Evolutionary conservation across 148 eudicot genomes (phyloP).

Genomic region (Fagopyrum esculentum): DNA sequence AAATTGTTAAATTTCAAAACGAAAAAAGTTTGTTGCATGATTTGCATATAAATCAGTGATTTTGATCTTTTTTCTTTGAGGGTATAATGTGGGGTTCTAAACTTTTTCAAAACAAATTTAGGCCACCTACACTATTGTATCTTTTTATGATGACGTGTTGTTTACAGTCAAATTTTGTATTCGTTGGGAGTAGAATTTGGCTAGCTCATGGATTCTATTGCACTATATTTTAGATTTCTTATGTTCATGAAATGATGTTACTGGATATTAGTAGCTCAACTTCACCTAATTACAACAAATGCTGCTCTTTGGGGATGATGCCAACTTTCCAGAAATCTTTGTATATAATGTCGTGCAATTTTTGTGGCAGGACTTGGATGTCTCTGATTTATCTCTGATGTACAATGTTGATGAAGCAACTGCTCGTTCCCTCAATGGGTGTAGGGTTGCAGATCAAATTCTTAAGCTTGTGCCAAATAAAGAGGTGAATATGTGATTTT

Average conservation of each 20-base stretch:
- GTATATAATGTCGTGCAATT: neutral
- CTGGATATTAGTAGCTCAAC: neutral
- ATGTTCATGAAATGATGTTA: neutral
- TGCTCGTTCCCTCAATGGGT: slow-evolving; percentile 86
- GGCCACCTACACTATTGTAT: too few species aligned
- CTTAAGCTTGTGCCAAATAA: slow-evolving; percentile 84
- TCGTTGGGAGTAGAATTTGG: too few species aligned
- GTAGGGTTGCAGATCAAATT: slow-evolving; percentile 90
- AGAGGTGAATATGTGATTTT: slow-evolving; percentile 29
- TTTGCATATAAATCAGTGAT: neutral
- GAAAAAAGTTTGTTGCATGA: neutral
- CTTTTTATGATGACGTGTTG: too few species aligned
- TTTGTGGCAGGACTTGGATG: slow-evolving; percentile 59
- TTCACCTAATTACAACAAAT: neutral
- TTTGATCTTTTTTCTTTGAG: too few species aligned
- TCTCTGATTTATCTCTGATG: slow-evolving; percentile 60
- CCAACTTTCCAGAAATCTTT: neutral
- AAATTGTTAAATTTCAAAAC: neutral
- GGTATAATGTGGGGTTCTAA: too few species aligned
- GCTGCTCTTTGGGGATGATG: neutral
- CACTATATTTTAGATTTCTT: neutral
- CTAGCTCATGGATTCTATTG: too few species aligned
- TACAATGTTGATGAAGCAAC: slow-evolving; percentile 80
- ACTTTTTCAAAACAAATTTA: too few species aligned
- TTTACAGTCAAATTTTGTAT: too few species aligned